A percentile compares a stretch with the other conserved stretches of the same genome.
Conservation (phyloP, 805 yeast species). For the Jamesozyma piceae region DNA sequence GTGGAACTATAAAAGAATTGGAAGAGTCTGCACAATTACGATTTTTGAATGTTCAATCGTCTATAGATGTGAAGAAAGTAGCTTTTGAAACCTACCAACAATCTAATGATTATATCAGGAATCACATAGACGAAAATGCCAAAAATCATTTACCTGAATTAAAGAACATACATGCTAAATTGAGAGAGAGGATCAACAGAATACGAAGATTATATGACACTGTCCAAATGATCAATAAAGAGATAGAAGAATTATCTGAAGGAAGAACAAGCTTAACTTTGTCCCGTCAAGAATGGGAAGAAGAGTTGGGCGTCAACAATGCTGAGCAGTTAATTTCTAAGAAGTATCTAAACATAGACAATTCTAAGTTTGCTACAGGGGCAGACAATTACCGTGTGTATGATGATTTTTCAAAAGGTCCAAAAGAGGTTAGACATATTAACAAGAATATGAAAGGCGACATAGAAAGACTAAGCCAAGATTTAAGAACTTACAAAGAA, state of each 20-base stretch:
- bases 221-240: conserved; percentile 18
- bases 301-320: conserved; percentile 17
- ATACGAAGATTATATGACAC: conserved; percentile 20
- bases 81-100: conserved; percentile 20
- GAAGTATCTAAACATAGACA: conserved; percentile 12
- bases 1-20: conserved; percentile 8
- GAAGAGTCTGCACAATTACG: conserved; percentile 13
- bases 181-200: conserved; percentile 15
- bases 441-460: conserved; percentile 20
- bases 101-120: conserved; percentile 12
- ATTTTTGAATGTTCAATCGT: conserved; percentile 19
- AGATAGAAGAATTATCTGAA: conserved; percentile 16
- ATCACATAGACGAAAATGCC: conserved; percentile 8
- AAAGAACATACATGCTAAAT: conserved; percentile 5
- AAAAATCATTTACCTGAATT: conserved; percentile 12
- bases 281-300: conserved; percentile 22
- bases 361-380: background rate
- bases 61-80: conserved; percentile 20
- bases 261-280: conserved; percentile 19
- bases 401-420: conserved; percentile 23
- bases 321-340: conserved; percentile 17
- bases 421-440: conserved; percentile 18
- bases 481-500: conserved; percentile 16
- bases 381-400: conserved; percentile 14
- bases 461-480: conserved; percentile 16